Conservation (phyloP, 768 basidiomycete species). For the Tricholoma sp. region DNA sequence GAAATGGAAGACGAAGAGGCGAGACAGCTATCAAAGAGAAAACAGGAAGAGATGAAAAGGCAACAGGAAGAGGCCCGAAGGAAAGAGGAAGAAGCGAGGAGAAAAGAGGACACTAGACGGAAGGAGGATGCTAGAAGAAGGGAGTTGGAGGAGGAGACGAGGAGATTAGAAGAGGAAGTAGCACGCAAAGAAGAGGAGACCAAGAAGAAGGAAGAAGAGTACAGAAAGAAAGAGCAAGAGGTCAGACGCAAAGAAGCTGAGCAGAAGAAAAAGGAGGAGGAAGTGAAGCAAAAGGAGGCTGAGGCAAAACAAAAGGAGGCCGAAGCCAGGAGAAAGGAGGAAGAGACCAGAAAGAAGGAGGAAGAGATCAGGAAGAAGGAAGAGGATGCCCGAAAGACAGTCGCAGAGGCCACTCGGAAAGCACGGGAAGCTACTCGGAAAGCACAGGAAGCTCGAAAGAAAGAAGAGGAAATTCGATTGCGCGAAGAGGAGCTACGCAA, state of each 20-base stretch:
- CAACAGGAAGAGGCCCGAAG: constrained; percentile 23
- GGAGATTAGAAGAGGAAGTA: constrained; percentile 22
- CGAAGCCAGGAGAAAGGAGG: constrained; percentile 20
- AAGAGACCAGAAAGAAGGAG: constrained; percentile 16
- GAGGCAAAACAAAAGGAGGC: constrained; percentile 22
- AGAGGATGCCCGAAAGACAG: constrained; percentile 29
- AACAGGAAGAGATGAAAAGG: constrained; percentile 21
- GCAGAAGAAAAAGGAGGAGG: constrained; percentile 22
- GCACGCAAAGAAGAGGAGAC: constrained; percentile 27
- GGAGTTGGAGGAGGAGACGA: constrained; percentile 25
- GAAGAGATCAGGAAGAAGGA: constrained; percentile 25
- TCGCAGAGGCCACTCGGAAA: constrained; percentile 21
- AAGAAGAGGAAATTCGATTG: constrained; percentile 21
- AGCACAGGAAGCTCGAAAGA: constrained; percentile 13
- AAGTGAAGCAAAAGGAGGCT: constrained; percentile 20
- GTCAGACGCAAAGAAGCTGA: constrained; percentile 10
- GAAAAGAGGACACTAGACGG: constrained; percentile 21
- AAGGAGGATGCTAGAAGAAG: constrained; percentile 16
- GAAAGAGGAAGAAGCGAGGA: constrained; percentile 18
- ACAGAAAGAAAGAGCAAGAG: constrained; percentile 18
- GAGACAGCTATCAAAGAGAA: constrained; percentile 14
- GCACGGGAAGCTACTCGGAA: constrained; percentile 13
- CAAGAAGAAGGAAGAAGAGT: constrained; percentile 14
- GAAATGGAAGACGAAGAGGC: constrained; percentile 8
- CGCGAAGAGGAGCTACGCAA: constrained; percentile 26